Base-by-base conservation (phyloP, 202 grass and related monocot species). In the Setaria viridis region DNA sequence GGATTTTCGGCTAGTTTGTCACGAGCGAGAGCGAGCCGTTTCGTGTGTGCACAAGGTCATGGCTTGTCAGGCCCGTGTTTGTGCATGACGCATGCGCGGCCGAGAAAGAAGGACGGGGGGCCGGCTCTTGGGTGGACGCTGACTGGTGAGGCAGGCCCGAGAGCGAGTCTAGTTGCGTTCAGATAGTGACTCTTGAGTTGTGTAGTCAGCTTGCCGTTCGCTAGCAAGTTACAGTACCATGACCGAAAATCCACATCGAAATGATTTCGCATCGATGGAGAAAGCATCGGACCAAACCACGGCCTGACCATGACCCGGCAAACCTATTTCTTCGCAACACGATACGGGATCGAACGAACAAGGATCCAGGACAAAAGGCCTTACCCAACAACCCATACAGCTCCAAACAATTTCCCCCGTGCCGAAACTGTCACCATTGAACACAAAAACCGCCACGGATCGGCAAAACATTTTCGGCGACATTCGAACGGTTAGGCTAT, bases 391-490 rank as follows among this genome's bases (percentile, higher is more conserved):
- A 54, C n/a, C 17, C 60, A 19, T n/a, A 11, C 30, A n/a, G 34
- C 19, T 11, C 53, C 5, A 47, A 47, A 65, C 39, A 41, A 67
- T 78, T 72, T 32, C 48, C 72, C 56, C 64, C 78, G 72, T 90
- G 84, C 41, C 74, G 6, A n/a, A 86, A 59, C 48, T 17, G 50
- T 10, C 21, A 11, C n/a, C 11, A 7, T 67, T 30, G 21, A 16
- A 70, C 58, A 33, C 62, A 62, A 33, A 70, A 62, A 34, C 58
- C 13, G 15, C 34, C 57, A 21, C 5, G 17, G 69, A 75, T 87
- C 25, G n/a, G 74, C 66, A 58, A 70, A 37, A 66, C 33, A 66
- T 35, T 37, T 42, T 74, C 56, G 32, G 65, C 50, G 20, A 41
- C 25, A 3, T 16, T 62, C 33, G 16, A 62, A 32, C 0, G 11